Evolutionary conservation across 306 rosid genomes (phyloP).

Genomic region (Casuarina equisetifolia): DNA sequence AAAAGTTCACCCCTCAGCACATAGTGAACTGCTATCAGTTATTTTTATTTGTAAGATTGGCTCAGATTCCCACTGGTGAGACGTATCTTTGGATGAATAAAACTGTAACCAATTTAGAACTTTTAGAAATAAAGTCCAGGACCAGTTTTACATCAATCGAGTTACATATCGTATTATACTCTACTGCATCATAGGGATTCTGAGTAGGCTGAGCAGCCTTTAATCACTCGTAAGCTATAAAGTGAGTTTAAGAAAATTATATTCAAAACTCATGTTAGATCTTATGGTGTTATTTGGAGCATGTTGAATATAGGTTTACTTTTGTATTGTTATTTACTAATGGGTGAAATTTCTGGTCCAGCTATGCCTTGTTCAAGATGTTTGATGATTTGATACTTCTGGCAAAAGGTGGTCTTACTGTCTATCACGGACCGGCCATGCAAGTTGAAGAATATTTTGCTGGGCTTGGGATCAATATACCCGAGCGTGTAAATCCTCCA

Average conservation of each 20-base stretch:
- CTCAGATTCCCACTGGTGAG: not conserved
- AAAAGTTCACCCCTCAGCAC: not conserved
- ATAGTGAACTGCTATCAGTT: not conserved
- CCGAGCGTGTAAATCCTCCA: conserved; percentile 91
- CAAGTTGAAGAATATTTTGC: conserved; percentile 80
- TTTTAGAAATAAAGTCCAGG: not conserved
- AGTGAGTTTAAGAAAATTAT: conserved; percentile 5
- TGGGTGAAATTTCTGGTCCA: conserved; percentile 41
- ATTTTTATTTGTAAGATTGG: not conserved
- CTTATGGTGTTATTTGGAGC: not conserved
- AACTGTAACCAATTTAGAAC: not conserved
- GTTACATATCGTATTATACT: not conserved
- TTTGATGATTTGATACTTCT: conserved; percentile 93
- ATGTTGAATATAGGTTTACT: conserved; percentile 6
- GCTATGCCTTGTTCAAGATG: conserved; percentile 94
- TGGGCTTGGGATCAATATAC: conserved; percentile 73
- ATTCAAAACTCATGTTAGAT: conserved; percentile 10
- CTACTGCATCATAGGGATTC: not conserved
- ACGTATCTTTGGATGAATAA: not conserved
- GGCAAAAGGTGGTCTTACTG: conserved; percentile 97
- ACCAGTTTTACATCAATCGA: not conserved
- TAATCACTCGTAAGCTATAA: not conserved
- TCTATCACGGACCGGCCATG: conserved; percentile 84
- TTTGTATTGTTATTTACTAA: conserved; percentile 22
- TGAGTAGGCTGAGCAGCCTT: not conserved